A percentile compares a stretch with the other conserved stretches of the same genome.
phyloP scores from a whole-genome alignment of 2,329 filamentous ascomycete species.

The Paradendryphiella salina region DNA sequence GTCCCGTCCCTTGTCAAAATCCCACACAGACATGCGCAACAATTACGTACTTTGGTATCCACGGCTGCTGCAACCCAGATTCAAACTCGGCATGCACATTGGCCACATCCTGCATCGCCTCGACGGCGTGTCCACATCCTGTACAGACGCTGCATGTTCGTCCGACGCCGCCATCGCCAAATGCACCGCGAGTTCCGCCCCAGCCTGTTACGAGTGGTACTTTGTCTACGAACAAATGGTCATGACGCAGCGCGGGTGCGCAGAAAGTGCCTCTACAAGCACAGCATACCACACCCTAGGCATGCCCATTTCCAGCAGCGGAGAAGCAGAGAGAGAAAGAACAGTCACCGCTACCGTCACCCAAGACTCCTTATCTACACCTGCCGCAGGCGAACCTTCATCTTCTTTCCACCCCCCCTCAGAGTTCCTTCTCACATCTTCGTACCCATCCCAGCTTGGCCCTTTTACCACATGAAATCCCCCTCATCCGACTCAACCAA shows the following conservation, averaged over 20 bases:
- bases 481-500: neutral
- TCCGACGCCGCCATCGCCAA: slow-evolving; percentile 32
- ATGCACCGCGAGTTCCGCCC: slow-evolving; percentile 30
- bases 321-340: neutral
- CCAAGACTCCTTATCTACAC: neutral
- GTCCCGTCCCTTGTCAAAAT: slow-evolving; percentile 37
- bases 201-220: slow-evolving; percentile 36
- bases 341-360: slow-evolving; percentile 12
- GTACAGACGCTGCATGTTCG: slow-evolving; percentile 32
- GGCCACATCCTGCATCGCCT: slow-evolving; percentile 39
- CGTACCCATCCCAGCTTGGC: neutral
- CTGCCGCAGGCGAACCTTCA: neutral
- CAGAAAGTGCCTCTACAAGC: slow-evolving; percentile 21
- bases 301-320: neutral
- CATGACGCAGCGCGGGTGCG: slow-evolving; percentile 42
- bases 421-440: too few species aligned
- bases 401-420: too few species aligned
- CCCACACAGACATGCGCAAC: slow-evolving; percentile 38
- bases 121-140: slow-evolving; percentile 30
- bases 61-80: slow-evolving; percentile 40
- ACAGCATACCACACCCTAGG: slow-evolving; percentile 21
- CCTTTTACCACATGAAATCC: slow-evolving; percentile 1
- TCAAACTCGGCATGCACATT: slow-evolving; percentile 31
- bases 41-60: slow-evolving; percentile 36
- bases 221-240: slow-evolving; percentile 31